Evolutionary conservation across 2,329 filamentous ascomycete genomes (phyloP), one percentile per base, ranked within the genome.

Genomic region (Ceratocystis eucalypticola): DNA sequence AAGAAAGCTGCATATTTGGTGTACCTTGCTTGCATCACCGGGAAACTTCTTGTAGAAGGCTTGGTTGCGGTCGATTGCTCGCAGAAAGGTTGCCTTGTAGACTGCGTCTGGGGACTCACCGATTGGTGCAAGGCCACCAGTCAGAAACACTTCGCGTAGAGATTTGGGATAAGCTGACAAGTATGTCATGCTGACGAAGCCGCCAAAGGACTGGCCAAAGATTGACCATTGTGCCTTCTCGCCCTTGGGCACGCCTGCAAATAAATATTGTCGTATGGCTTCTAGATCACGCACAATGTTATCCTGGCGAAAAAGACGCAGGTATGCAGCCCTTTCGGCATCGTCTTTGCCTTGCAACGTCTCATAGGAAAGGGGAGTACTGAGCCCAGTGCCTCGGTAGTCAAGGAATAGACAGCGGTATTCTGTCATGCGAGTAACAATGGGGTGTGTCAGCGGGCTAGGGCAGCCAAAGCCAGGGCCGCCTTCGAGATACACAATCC

Each of bases 181-280:
- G 74, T 96, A 97, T 6, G 88, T 93, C 44, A 91, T 79, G 61
- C 81, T 82, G 72, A 91, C 89, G 75, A 96, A 96, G 0, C 93
- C 93, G 48, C 93, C 93, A 74, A 96, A 97, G 17, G 88, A 92
- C 76, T 96, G 93, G 7, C 93, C 93, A 69, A 96, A 87, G 37
- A 94, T 82, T 67, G 86, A 88, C 93, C 92, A 96, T 73, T 87
- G 86, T 74, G 85, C 83, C 73, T 88, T 85, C 61, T 87, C 83
- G 25, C 82, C 78, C 17, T 63, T 53, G 5, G 64, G 46, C 5
- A n/a, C 22, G 8, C 62, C 65, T 4, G 80, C 77, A 0, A 88
- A 94, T 65, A 97, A 78, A 48, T 82, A 87, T 71, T 85, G 82
- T 4, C 93, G 84, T 41, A 97, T 84, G 3, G 92, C 91, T 74